Base-by-base conservation (phyloP, 768 basidiomycete species). In the Strobilomyces dryophilus region DNA sequence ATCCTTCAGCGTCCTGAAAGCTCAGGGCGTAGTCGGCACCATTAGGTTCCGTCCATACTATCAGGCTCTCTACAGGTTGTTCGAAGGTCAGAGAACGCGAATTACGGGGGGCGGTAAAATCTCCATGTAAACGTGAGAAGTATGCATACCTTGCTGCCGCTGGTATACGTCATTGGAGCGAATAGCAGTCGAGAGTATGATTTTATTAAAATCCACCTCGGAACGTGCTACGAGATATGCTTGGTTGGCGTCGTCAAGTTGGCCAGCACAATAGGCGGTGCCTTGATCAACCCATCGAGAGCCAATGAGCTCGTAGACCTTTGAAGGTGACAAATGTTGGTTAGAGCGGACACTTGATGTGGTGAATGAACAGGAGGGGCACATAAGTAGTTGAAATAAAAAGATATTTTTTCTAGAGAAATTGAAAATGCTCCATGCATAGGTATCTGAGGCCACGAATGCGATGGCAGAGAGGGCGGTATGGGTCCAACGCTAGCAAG, bases 1-100 rank as follows among this genome's bases (percentile, higher is more conserved):
- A 99, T 29, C 95, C 97, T 56, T 93, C 91, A 1, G 91, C 82
- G 61, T 98, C 95, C 66, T 98, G 95, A 62, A 99, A 99, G 62
- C 93, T 95, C 49, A 99, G 76, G 2, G 95, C 95, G 66, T 97
- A 95, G 70, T 99, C 97, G 35, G 89, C 84, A 27, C 92, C 91
- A 57, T 91, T 87, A 1, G 92, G 89, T 67, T 98, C 95, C 4
- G 95, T 98, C 97, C 97, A 99, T 18, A 98, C 95, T 61, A 99
- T 98, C 45, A 99, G 80, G 12, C 97, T 99, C 65, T 98, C 95
- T 95, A 71, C 29, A 47, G 51, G 60, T 51, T 37, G 50, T 27
- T 55, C 56, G 56, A 64, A 60, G 52, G 31, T 26, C 35, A 11
- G 50, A 49, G 40, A 39, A 48, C 9, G 48, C 29, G 55, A 48